These are phyloP conservation scores for Centella asiatica DNA, from an alignment of 129 eudicot genomes.

Conservation along the genomic window DNA sequence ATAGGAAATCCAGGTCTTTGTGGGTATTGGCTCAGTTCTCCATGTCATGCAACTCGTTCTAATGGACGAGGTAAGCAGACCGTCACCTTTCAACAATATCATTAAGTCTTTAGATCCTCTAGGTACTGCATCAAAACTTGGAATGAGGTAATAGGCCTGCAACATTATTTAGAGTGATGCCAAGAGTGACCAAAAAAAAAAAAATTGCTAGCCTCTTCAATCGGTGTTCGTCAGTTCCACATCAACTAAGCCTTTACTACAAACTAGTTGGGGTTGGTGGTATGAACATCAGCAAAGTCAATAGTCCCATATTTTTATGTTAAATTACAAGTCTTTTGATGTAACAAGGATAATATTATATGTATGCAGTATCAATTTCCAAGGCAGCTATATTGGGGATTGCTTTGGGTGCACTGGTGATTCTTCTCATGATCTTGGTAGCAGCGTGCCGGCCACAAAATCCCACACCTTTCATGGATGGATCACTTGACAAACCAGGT, in stretches of 20 bases:
- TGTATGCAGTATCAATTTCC: constrained; percentile 46
- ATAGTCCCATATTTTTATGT: too few species aligned
- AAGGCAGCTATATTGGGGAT: constrained; percentile 91
- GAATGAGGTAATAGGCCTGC: background rate
- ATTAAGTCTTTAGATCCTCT: background rate
- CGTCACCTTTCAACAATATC: background rate
- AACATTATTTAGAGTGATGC: too few species aligned
- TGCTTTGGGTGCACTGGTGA: constrained; percentile 72
- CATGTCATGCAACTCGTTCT: constrained; percentile 59
- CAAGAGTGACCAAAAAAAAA: too few species aligned
- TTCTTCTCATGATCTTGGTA: constrained; percentile 77
- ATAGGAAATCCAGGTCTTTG: constrained; percentile 77
- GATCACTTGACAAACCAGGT: constrained; percentile 80
- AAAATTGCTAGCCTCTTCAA: too few species aligned
- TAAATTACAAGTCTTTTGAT: too few species aligned
- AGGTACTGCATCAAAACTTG: background rate
- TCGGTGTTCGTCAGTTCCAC: too few species aligned
- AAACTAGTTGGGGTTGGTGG: too few species aligned
- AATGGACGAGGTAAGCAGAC: constrained; percentile 49
- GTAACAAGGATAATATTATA: too few species aligned
- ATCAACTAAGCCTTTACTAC: too few species aligned
- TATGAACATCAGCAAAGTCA: too few species aligned
- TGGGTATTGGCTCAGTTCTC: constrained; percentile 52
- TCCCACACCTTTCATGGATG: constrained; percentile 44
- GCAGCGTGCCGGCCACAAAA: constrained; percentile 79